A percentile compares a stretch with the other conserved stretches of the same genome.
phyloP scores from a whole-genome alignment of 1,284 basidiomycete species.

The Apiotrichum laibachii region DNA sequence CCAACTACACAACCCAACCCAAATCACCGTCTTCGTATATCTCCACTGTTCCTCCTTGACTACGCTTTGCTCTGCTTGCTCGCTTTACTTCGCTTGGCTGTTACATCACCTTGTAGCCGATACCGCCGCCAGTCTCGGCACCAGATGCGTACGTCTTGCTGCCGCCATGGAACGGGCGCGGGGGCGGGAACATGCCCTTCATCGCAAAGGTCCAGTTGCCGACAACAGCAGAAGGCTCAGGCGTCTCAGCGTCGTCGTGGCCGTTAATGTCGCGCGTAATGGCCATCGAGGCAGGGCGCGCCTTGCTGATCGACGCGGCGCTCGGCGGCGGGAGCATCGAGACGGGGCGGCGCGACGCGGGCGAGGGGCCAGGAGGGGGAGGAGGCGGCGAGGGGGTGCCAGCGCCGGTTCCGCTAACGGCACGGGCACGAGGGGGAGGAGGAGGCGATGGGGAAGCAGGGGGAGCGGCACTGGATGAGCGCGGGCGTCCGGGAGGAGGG shows the following conservation, averaged over 20 bases:
- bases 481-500: constrained; percentile 5
- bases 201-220: constrained; percentile 51
- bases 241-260: constrained; percentile 21
- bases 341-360: constrained; percentile 23
- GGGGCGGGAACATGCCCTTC: constrained; percentile 52
- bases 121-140: constrained; percentile 38
- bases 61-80: not conserved
- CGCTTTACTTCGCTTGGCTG: not conserved
- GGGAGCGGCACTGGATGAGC: not conserved
- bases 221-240: constrained; percentile 46
- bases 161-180: constrained; percentile 39
- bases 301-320: constrained; percentile 23
- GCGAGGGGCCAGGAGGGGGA: constrained; percentile 31
- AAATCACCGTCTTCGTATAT: no score
- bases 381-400: constrained; percentile 12
- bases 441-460: constrained; percentile 24
- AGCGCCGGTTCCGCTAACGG: not conserved
- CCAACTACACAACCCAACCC: no score
- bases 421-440: constrained; percentile 26
- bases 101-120: constrained; percentile 28
- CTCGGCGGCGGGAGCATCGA: constrained; percentile 21
- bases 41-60: no score
- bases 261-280: constrained; percentile 11
- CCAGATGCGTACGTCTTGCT: constrained; percentile 48
- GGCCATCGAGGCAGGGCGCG: constrained; percentile 33